Base-by-base conservation (phyloP, 192 early-diverging fungal species). In the Phycomyces blakesleeanus region DNA sequence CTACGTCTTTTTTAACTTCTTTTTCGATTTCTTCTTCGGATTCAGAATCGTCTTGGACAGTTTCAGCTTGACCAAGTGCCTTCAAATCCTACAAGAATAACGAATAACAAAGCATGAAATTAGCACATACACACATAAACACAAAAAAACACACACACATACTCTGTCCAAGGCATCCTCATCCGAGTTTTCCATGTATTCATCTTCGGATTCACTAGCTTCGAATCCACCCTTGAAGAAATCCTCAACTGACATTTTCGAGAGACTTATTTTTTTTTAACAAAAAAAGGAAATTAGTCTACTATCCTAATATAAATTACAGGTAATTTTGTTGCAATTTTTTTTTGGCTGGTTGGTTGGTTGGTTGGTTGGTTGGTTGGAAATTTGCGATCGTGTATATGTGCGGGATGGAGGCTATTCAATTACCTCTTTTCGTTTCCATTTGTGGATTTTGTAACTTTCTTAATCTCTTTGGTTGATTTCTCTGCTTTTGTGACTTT, bases 221-320 rank as follows among this genome's bases (percentile, higher is more conserved):
- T 68, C 69, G 51, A 71, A 72, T 22, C 77, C 75, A 52, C 77
- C 79, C 59, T 74, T 71, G 62, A 83, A 80, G 53, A 83, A 83
- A 56, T 83, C 76, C 8, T 80, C 78, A 9, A 82, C 72, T 38
- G 75, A 61, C 78, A 77, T 75, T 18, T 47, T 47, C 18, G 44
- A 47, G 4, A 47, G 44, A 38, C 29, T 34, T 34, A n/a, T n/a
- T n/a, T n/a, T n/a, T n/a, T n/a, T n/a, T n/a, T n/a, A n/a, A n/a
- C n/a, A n/a, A n/a, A n/a, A n/a, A n/a, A n/a, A n/a, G n/a, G n/a
- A n/a, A n/a, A n/a, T n/a, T n/a, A n/a, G n/a, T n/a, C n/a, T n/a
- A n/a, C n/a, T n/a, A n/a, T n/a, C n/a, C n/a, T n/a, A n/a, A n/a
- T n/a, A n/a, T n/a, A n/a, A n/a, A n/a, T n/a, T n/a, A n/a, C n/a